Percentiles rank a stretch among this genome's conserved stretches.
Conservation (phyloP, 164 flowering plant genomes). For the Annona squamosa region DNA sequence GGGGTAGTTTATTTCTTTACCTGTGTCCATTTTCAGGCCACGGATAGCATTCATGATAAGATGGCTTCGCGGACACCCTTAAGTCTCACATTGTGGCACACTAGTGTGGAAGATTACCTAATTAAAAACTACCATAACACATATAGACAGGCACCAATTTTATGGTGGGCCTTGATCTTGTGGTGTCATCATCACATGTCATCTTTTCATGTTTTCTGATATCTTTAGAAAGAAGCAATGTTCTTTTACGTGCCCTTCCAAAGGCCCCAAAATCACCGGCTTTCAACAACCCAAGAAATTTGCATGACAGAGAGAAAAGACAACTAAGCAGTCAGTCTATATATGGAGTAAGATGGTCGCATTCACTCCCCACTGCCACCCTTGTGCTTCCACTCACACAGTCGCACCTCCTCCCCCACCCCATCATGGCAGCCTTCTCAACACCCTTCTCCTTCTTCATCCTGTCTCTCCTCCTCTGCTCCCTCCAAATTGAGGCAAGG, state of each 20-base stretch:
- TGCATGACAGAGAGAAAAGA: background rate
- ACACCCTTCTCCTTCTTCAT: conserved; percentile 26
- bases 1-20: too few species aligned
- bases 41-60: too few species aligned
- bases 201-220: background rate
- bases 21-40: too few species aligned
- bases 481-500: conserved; percentile 35
- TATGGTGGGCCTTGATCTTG: background rate
- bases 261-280: background rate
- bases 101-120: too few species aligned
- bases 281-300: background rate
- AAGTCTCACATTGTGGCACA: too few species aligned
- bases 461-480: conserved; percentile 25
- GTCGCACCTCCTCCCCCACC: background rate
- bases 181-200: background rate
- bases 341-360: background rate
- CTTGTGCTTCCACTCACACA: too few species aligned
- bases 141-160: background rate
- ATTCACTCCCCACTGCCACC: background rate
- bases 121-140: background rate
- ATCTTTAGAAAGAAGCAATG: background rate
- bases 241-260: background rate
- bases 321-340: background rate
- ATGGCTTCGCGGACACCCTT: too few species aligned
- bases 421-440: conserved; percentile 26